Base-by-base conservation (phyloP, 495 filamentous ascomycete genomes). In the Aspergillus nanangensis region DNA sequence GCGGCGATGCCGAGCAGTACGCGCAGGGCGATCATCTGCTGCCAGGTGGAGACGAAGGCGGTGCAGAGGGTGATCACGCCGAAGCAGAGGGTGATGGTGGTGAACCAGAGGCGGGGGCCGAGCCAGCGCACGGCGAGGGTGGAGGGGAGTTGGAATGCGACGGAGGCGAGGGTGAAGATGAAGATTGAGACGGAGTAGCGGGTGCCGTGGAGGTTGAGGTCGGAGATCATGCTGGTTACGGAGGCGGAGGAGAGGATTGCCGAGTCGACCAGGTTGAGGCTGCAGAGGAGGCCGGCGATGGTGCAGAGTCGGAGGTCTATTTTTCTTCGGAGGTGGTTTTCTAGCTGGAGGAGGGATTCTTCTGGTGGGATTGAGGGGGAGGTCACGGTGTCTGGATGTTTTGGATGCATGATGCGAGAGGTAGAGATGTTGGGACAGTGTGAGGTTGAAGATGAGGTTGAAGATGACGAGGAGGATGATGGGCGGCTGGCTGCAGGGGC, bases 181-280 rank as follows among this genome's bases (percentile, higher is more conserved):
- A 91, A 84, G 41, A 91, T 90, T 20, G 82, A 73, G 13, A 89
- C 77, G 8, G 80, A 84, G 61, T 84, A 87, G 15, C 80, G 74
- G 15, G 79, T 80, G 9, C 82, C 83, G 24, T 78, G 72, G 23
- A 90, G 70, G 8, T 75, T 74, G 24, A 89, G 69, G 58, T 90
- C 84, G 3, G 59, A 40, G 21, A 82, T 67, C 81, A 89, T 84
- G n/a, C 76, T 83, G 1, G 86, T 89, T 27, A 88, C 84, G 7
- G 84, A 83, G 0, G 86, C 86, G 10, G 78, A 83, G 4, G 82
- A 85, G n/a, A 90, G 79, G 43, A 91, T 82, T n/a, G 82, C 84
- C 33, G 76, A 81, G 64, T 89, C 86, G 8, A 90, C 69, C 29
- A 91, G 66, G 60, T 89, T 82, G 22, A 90, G 73, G 50, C 77